Evolutionary conservation across 768 basidiomycete species (phyloP).

Genomic region (Leccinum broughii): DNA sequence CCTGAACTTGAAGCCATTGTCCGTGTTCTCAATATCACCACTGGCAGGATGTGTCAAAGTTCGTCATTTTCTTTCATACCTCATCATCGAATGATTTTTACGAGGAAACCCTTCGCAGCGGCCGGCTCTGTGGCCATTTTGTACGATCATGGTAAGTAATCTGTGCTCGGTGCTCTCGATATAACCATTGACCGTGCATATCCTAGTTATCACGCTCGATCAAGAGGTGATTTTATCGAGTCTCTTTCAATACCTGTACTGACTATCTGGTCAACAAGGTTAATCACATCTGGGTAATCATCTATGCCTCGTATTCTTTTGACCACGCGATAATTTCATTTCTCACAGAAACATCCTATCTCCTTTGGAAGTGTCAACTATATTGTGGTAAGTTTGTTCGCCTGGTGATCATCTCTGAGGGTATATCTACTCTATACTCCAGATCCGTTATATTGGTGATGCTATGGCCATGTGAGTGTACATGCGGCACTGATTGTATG

Average conservation of each 20-base stretch:
- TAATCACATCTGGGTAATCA: neutral
- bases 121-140: neutral
- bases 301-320: neutral
- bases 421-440: neutral
- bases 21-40: neutral
- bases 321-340: neutral
- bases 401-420: neutral
- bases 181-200: neutral
- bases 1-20: neutral
- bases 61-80: neutral
- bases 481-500: neutral
- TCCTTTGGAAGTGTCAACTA: constrained; percentile 23
- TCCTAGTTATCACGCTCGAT: constrained; percentile 7
- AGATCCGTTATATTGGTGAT: constrained; percentile 18
- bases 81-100: neutral
- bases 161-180: neutral
- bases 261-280: neutral
- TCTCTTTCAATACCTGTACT: neutral
- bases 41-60: neutral
- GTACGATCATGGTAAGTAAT: constrained; percentile 1
- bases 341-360: constrained; percentile 4
- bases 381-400: neutral
- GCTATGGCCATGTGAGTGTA: constrained; percentile 11
- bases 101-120: neutral
- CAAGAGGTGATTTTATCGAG: neutral